Base-by-base conservation (phyloP, 75 land plant species). In the Cupressus sempervirens region DNA sequence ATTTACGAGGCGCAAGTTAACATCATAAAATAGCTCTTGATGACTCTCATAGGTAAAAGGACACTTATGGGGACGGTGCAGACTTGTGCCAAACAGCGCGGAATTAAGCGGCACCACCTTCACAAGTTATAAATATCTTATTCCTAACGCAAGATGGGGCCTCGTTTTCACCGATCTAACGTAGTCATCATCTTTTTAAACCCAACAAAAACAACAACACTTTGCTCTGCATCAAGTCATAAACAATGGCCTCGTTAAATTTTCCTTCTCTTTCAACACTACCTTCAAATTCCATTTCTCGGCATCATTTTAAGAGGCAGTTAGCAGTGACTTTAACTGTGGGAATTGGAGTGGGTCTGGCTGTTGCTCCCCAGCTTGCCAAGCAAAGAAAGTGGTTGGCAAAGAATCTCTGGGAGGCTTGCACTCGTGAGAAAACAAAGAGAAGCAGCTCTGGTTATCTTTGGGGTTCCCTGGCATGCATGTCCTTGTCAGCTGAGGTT, bases 401-500 rank as follows among this genome's bases (percentile, higher is more conserved):
- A 9, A 41, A 79, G 43, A 43, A 4, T 45, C 48, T 79, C 7
- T n/a, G 32, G 45, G 81, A 79, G 8, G 79, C 40, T 36, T 76
- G 16, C 23, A 38, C 38, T 76, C 20, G 18, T 12, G 26, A n/a
- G n/a, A 41, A 11, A 30, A 70, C 26, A 20, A 62, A 0, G 26
- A 10, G 10, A 41, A 79, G 81, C 10, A n/a, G 43, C 10, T n/a
- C 67, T 13, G 48, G 46, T 14, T 83, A 88, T 40, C 13, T 83
- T 18, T 88, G 89, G 90, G 93, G 84, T 0, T 89, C 91, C 7
- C 76, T 92, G 20, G 81, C 48, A 10, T 45, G 32, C 46, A 10
- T 79, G 30, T 93, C 95, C 56, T 54, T 92, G 35, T 76, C 90
- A 74, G 91, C 84, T 30, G 68, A 16, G 16, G n/a, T 86, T 4